Evolutionary conservation across 495 filamentous ascomycete species (phyloP).

Genomic region (Podospora pseudopauciseta): DNA sequence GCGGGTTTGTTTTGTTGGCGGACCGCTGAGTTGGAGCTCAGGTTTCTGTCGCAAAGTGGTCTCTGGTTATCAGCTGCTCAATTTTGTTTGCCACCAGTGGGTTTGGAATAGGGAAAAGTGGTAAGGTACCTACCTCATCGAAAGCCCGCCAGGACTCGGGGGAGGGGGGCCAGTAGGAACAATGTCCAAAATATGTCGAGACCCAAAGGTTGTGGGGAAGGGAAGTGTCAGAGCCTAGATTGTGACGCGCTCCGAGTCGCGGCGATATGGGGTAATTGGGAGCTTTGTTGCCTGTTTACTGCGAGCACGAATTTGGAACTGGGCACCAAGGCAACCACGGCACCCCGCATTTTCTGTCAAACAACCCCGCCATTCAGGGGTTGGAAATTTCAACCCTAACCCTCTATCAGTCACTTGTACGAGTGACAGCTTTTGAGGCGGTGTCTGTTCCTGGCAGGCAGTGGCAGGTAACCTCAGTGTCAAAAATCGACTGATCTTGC

Average conservation of each 20-base stretch:
- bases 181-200: neutral
- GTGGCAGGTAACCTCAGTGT: no score
- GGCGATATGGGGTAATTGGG: neutral
- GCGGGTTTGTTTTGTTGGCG: conserved; percentile 34
- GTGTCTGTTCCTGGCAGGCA: no score
- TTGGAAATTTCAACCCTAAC: no score
- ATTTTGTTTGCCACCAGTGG: neutral
- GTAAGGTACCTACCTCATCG: conserved; percentile 2
- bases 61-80: conserved; percentile 8
- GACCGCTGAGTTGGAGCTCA: conserved; percentile 32
- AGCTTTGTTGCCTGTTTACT: neutral
- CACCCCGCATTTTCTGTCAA: neutral
- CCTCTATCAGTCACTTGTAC: no score
- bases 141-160: neutral
- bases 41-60: conserved; percentile 32
- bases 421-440: no score
- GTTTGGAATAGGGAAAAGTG: neutral
- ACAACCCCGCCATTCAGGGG: neutral
- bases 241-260: neutral
- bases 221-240: neutral
- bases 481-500: no score
- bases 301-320: neutral
- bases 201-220: neutral
- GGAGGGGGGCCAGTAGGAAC: neutral
- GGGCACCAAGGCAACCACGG: conserved; percentile 8